Evolutionary conservation across 441 rosid genomes (phyloP).

Genomic region (Omphalea diandra): DNA sequence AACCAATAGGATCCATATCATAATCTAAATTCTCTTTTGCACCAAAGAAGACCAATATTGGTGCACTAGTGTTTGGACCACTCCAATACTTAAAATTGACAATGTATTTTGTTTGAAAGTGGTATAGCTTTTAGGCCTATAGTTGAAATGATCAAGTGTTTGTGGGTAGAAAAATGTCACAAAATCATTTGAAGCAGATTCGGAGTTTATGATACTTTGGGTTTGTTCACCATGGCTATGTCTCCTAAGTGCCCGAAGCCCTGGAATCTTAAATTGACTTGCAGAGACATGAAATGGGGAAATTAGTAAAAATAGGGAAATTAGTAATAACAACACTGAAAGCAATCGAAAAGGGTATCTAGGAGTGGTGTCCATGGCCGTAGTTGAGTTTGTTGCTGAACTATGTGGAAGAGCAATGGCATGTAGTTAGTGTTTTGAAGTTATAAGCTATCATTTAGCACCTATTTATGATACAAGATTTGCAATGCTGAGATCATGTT

Average conservation of each 20-base stretch:
- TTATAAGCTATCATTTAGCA: background rate
- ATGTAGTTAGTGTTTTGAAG: too few relatives aligned
- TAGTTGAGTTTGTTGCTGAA: background rate
- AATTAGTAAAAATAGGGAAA: too few relatives aligned
- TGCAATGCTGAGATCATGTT: too few relatives aligned
- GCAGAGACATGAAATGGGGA: background rate
- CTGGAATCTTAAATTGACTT: background rate
- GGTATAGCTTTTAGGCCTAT: conserved; percentile 55
- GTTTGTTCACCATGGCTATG: too few relatives aligned
- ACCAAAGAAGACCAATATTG: conserved; percentile 63
- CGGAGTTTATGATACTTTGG: background rate
- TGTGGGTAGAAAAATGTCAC: conserved; percentile 44
- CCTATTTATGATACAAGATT: background rate
- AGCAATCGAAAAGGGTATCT: background rate
- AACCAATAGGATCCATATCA: conserved; percentile 29
- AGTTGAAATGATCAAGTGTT: conserved; percentile 73
- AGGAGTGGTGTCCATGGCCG: background rate
- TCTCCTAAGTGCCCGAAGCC: too few relatives aligned
- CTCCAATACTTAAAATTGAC: conserved; percentile 58
- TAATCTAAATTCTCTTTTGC: conserved; percentile 44
- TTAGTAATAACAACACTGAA: background rate
- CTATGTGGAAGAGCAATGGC: too few relatives aligned
- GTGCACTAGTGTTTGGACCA: conserved; percentile 49
- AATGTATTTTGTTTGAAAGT: conserved; percentile 56
- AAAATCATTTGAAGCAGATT: conserved; percentile 27